phyloP scores from a whole-genome alignment of 495 filamentous ascomycete genomes.

The Glutinoglossum americanum region DNA sequence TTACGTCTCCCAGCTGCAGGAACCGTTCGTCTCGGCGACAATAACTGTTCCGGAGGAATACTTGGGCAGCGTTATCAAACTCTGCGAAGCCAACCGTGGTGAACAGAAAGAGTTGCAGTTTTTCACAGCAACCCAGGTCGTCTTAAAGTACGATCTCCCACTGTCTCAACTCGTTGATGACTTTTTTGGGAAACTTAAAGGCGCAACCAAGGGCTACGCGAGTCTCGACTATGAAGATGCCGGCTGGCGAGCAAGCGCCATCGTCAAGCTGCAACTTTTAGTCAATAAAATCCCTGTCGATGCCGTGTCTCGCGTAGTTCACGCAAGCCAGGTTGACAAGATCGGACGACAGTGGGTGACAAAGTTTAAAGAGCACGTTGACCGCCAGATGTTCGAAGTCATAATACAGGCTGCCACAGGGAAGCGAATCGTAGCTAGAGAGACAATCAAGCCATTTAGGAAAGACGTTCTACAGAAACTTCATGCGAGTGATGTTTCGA shows the following conservation, averaged over 20 bases:
- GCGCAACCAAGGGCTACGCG: constrained; percentile 62
- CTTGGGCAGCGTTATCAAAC: constrained; percentile 78
- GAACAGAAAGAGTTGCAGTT: constrained; percentile 68
- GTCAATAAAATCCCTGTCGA: constrained; percentile 90
- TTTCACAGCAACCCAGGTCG: constrained; percentile 88
- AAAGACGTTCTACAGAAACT: constrained; percentile 89
- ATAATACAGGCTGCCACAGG: constrained; percentile 85
- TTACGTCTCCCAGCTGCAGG: constrained; percentile 44
- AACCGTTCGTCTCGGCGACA: constrained; percentile 72
- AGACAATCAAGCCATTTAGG: constrained; percentile 89
- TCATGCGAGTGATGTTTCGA: constrained; percentile 69
- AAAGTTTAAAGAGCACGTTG: constrained; percentile 94
- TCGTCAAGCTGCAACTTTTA: constrained; percentile 78
- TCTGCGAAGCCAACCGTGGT: constrained; percentile 79
- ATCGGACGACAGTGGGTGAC: constrained; percentile 72
- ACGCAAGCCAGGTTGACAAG: constrained; percentile 51
- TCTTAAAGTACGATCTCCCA: constrained; percentile 79
- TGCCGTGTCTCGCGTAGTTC: constrained; percentile 78
- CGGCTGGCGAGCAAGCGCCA: constrained; percentile 55
- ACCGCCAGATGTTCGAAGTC: constrained; percentile 89
- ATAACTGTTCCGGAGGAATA: constrained; percentile 89
- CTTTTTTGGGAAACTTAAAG: constrained; percentile 93
- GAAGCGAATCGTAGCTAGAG: constrained; percentile 64
- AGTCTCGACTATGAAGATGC: constrained; percentile 91
- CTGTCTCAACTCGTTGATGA: constrained; percentile 81